Evolutionary conservation across 1,284 basidiomycete genomes (phyloP), one percentile per base, ranked within the genome.

Genomic region (Puccinia hordei): DNA sequence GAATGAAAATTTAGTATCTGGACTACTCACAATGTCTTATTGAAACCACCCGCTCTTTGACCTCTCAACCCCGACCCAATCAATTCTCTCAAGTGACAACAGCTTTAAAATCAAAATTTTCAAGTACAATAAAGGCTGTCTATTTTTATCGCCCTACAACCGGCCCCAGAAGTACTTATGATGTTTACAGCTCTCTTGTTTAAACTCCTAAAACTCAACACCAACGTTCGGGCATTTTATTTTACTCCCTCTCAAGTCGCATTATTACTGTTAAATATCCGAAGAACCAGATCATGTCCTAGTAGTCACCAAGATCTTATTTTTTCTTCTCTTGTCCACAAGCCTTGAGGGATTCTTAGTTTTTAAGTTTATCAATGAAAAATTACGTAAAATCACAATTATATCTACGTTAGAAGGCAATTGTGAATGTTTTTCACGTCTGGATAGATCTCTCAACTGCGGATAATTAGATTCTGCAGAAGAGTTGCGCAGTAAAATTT

Each of bases 1-100:
- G 24, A 5, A 41, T 41, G 5, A 9, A 35, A 6, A 66, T 66
- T 8, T 27, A 68, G 66, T 27, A 68, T 51, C 30, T 68, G 41
- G 66, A 68, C 22, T 68, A 68, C 19, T 68, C 66, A n/a, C 66
- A 68, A 33, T 51, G 66, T 22, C 46, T 46, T 10, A 68, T 68
- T 27, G 46, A 68, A 33, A 51, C 66, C 3, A 68, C 66, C 30
- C 30, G 59, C 19, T 38, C 59, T 9, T 30, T 38, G 6, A 63
- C 15, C 33, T 63, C 35, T 4, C 59, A 1, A 63, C 38, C 33
- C 13, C 59, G 38, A 38, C 59, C 59, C 12, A 63, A 33, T 17
- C 59, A 38, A 63, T 38, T 63, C 1, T 38, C 59, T 22, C 59
- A 38, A 35, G 33, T 63, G 2, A n/a, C 33, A 38, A 35, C 59